phyloP scores from a whole-genome alignment of 495 filamentous ascomycete genomes.

The Hypoxylon lienhwacheense region DNA sequence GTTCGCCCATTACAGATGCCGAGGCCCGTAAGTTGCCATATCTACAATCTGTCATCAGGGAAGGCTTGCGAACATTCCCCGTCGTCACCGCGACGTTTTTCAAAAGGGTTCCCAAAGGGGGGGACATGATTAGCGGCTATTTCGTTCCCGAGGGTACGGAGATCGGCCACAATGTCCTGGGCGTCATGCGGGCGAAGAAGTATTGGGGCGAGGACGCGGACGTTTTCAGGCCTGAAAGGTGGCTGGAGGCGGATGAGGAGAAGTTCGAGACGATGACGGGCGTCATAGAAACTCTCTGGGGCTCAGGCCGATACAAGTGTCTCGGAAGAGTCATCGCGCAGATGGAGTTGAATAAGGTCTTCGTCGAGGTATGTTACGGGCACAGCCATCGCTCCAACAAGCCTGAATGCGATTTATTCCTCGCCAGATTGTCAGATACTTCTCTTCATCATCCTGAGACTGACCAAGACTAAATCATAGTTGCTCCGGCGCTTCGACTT shows the following conservation, averaged over 20 bases:
- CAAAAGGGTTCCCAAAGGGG: constrained; percentile 30
- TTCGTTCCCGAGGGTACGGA: constrained; percentile 36
- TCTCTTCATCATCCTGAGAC: neutral
- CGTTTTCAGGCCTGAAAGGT: constrained; percentile 43
- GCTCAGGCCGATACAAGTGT: constrained; percentile 44
- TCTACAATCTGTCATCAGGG: constrained; percentile 52
- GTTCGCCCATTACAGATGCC: constrained; percentile 41
- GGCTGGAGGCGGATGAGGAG: constrained; percentile 46
- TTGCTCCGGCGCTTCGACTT: constrained; percentile 31
- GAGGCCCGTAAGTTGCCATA: constrained; percentile 50
- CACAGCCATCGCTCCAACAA: no score
- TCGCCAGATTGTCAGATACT: neutral
- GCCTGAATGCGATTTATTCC: neutral
- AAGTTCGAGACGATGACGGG: constrained; percentile 43
- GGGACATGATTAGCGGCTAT: constrained; percentile 34
- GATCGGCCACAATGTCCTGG: constrained; percentile 32
- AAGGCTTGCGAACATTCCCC: constrained; percentile 48
- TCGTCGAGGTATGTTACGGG: constrained; percentile 52
- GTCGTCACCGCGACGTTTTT: constrained; percentile 37
- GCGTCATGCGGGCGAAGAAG: constrained; percentile 28
- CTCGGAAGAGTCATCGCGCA: constrained; percentile 43
- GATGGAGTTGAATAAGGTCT: constrained; percentile 54
- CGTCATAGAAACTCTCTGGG: constrained; percentile 40
- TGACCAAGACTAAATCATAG: constrained; percentile 3
- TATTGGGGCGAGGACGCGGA: constrained; percentile 44